Evolutionary conservation across 148 eudicot genomes (phyloP).

Genomic region (Fallopia convolvulus): DNA sequence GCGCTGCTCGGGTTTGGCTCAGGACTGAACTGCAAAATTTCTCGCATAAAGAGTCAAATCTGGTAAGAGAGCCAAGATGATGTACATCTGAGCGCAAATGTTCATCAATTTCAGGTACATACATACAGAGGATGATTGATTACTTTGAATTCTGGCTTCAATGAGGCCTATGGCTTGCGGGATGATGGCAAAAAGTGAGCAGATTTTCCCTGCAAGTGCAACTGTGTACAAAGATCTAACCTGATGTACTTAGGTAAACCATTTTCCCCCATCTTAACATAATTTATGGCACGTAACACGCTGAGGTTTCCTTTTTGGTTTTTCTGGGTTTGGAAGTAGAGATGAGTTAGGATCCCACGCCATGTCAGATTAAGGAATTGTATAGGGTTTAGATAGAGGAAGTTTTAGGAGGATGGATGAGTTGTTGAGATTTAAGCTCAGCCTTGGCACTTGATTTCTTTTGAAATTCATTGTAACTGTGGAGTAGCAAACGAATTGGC

Average conservation of each 20-base stretch:
- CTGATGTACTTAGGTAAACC: not conserved
- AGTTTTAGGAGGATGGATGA: not conserved
- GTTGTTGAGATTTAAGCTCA: not conserved
- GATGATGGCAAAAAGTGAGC: not conserved
- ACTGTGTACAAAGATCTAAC: conserved; percentile 9
- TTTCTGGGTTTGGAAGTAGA: not conserved
- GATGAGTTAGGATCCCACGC: conserved; percentile 1
- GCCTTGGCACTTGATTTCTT: not conserved
- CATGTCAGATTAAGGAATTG: not conserved
- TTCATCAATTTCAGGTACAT: not conserved
- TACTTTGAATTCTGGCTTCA: not conserved
- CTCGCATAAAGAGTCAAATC: not conserved
- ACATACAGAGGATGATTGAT: not conserved
- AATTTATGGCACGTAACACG: not conserved
- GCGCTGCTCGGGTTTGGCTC: not conserved
- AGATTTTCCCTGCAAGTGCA: not conserved
- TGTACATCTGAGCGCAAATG: not conserved
- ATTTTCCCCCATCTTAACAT: not conserved
- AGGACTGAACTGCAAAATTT: not conserved
- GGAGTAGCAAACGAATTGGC: not conserved
- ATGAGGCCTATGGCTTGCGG: not conserved
- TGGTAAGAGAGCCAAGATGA: not conserved
- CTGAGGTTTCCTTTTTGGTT: not conserved
- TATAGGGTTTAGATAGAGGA: conserved; percentile 1
- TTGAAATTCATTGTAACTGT: conserved; percentile 3